Evolutionary conservation across 2,329 filamentous ascomycete species (phyloP), one percentile per base, ranked within the genome.

Genomic region (Aquanectria penicillioides): DNA sequence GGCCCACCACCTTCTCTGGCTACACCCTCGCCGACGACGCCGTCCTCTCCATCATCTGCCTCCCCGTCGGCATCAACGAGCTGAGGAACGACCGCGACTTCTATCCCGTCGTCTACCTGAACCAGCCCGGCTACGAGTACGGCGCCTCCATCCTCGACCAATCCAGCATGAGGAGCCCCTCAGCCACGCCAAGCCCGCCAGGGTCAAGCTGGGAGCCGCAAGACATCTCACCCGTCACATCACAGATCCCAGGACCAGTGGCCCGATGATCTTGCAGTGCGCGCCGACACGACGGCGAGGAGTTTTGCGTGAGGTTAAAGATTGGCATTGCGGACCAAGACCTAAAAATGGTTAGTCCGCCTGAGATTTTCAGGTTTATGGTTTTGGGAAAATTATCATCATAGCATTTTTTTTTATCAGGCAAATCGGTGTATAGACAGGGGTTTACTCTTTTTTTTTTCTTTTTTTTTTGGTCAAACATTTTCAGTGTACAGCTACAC

Each of bases 21-120:
- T 71, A 69, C 40, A 74, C 72, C 3, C 65, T 77, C 26, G 66
- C 73, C 31, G 70, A 73, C 25, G 66, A 72, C 7, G 69, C 70
- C 20, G 55, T 73, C 17, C 56, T 76, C 1, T 73, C 74, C 37
- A 61, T 72, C n/a, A 65, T 77, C 8, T 61, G 73, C 0, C 61
- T 77, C 0, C 74, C 74, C 8, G 63, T 77, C 2, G 57, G 67
- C 17, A 62, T 71, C 2, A 58, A 38, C 44, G 74, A 77, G 57
- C 59, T 77, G 8, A 64, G 68, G 4, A 71, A 75, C 37, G 74
- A 74, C 17, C 67, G 65, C 9, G 66, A 72, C 25, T 74, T 71
- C 26, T 77, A 77, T 57, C 67, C 71, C 1, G 69, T 70, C 18
- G 64, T 63, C 20, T 70, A 70, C 31, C 69, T 73, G 1, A 67